phyloP scores from a whole-genome alignment of 2,329 filamentous ascomycete genomes.

The Leptosphaerulina australis region DNA sequence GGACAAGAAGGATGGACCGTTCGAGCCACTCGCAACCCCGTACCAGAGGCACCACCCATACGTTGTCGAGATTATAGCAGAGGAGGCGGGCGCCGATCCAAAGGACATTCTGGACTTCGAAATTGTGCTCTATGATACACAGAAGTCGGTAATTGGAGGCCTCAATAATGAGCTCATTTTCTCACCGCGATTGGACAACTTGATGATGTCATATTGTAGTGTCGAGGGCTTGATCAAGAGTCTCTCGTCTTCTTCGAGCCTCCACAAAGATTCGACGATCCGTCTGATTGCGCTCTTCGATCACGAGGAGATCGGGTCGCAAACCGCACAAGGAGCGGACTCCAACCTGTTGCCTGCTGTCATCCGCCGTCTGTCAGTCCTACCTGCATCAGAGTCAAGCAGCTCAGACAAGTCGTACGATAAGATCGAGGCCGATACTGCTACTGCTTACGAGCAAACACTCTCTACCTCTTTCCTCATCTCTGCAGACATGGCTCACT shows the following conservation, averaged over 20 bases:
- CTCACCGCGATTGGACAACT: conserved; percentile 92
- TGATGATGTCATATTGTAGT: conserved; percentile 95
- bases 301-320: conserved; percentile 95
- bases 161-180: conserved; percentile 94
- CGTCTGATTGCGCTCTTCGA: conserved; percentile 95
- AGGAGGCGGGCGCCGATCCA: conserved; percentile 72
- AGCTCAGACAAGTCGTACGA: conserved; percentile 70
- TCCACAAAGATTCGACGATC: conserved; percentile 80
- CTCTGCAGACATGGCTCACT: conserved; percentile 97
- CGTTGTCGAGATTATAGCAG: conserved; percentile 82
- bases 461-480: conserved; percentile 89
- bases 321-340: conserved; percentile 89
- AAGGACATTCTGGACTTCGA: conserved; percentile 89
- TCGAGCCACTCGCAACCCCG: conserved; percentile 77
- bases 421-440: conserved; percentile 61
- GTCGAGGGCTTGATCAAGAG: conserved; percentile 85
- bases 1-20: conserved; percentile 54
- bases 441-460: conserved; percentile 92
- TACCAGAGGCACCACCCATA: conserved; percentile 87
- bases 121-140: conserved; percentile 94
- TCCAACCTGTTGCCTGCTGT: conserved; percentile 90
- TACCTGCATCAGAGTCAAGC: conserved; percentile 65
- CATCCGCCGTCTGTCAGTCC: conserved; percentile 80
- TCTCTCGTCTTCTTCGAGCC: conserved; percentile 64
- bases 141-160: conserved; percentile 86